These are phyloP conservation scores for Monarda citriodora DNA, from an alignment of 305 asterid genomes.

Conservation along the genomic window DNA sequence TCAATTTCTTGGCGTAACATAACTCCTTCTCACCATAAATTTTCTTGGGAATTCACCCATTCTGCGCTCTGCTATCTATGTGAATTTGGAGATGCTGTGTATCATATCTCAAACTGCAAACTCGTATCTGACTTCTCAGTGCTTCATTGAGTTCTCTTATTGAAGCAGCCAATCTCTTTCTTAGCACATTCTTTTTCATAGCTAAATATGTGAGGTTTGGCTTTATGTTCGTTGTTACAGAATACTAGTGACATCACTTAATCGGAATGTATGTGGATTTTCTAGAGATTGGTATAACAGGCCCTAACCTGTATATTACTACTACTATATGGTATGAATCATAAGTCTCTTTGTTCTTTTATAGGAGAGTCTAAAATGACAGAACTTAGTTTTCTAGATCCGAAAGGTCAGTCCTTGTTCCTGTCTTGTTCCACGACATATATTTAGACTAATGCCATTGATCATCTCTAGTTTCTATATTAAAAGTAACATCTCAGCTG, in stretches of 20 bases:
- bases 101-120: background rate
- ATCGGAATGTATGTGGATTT: background rate
- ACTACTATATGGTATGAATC: background rate
- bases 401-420: background rate
- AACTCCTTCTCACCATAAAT: background rate
- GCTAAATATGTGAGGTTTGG: slow-evolving; percentile 7
- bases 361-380: no score
- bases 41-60: slow-evolving; percentile 2
- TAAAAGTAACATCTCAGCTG: background rate
- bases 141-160: background rate
- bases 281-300: background rate
- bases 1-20: background rate
- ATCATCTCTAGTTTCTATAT: slow-evolving; percentile 3
- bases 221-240: background rate
- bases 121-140: background rate
- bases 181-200: background rate
- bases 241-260: background rate
- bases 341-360: no score
- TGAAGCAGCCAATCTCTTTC: slow-evolving; percentile 10
- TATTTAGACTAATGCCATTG: slow-evolving; percentile 3
- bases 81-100: background rate
- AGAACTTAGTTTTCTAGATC: no score
- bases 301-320: background rate
- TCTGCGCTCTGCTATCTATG: slow-evolving; percentile 2
- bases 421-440: background rate